These are phyloP conservation scores for Glomus cerebriforme DNA, from an alignment of 192 early-diverging fungal genomes.

Conservation along the genomic window DNA sequence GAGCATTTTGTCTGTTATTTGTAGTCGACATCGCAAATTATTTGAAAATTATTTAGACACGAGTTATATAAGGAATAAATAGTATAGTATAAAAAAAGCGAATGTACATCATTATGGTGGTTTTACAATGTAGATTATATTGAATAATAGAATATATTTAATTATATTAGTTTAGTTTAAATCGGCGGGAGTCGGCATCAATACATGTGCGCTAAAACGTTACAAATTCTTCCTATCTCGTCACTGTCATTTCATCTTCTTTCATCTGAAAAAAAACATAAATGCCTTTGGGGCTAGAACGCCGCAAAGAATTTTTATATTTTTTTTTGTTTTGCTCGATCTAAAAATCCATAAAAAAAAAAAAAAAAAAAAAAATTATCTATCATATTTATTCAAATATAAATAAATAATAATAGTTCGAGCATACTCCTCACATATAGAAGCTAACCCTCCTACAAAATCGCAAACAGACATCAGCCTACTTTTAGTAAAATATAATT, in stretches of 20 bases:
- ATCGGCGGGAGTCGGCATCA: neutral
- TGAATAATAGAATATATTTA: too few relatives aligned
- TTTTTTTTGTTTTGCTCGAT: neutral
- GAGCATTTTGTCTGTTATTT: slow-evolving; percentile 23
- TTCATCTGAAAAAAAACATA: neutral
- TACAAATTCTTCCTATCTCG: neutral
- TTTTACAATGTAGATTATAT: neutral
- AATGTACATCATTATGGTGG: neutral
- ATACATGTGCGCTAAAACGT: neutral
- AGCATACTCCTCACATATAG: neutral
- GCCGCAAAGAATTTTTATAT: neutral
- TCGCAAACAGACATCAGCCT: neutral
- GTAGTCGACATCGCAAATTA: neutral
- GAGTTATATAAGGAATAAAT: neutral
- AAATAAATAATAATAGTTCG: neutral
- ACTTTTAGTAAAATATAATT: neutral
- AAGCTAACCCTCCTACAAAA: neutral
- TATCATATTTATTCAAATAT: neutral
- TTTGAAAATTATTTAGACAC: neutral
- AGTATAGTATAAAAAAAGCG: neutral
- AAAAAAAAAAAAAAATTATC: neutral
- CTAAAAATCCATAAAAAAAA: neutral
- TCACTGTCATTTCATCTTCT: neutral
- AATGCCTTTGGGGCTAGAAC: neutral
- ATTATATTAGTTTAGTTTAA: too few relatives aligned